Conservation (phyloP, 306 rosid genomes). For the Oemleria cerasiformis region DNA sequence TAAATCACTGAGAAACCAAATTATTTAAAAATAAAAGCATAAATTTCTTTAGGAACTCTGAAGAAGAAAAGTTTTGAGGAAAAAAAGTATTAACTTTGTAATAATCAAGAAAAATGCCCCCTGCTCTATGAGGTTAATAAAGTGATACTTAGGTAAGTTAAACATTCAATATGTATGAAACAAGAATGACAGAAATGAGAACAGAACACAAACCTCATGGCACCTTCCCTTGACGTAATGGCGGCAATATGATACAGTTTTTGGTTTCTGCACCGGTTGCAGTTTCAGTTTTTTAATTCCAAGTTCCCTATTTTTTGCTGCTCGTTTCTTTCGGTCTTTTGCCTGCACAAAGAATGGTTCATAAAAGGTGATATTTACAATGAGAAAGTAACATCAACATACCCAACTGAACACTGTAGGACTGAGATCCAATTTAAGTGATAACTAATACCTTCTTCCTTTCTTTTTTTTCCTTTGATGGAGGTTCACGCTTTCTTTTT, state of each 20-base stretch:
- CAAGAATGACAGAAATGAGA: slow-evolving; percentile 5
- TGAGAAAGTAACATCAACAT: neutral
- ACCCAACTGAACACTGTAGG: slow-evolving; percentile 11
- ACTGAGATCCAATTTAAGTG: slow-evolving; percentile 1
- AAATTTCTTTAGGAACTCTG: neutral
- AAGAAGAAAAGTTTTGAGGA: slow-evolving; percentile 6
- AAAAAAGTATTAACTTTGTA: slow-evolving; percentile 2
- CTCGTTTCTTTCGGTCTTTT: slow-evolving; percentile 51
- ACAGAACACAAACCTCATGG: slow-evolving; percentile 48
- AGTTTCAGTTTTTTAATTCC: slow-evolving; percentile 75
- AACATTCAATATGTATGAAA: neutral
- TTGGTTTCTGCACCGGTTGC: slow-evolving; percentile 47
- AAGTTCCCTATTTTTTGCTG: slow-evolving; percentile 61
- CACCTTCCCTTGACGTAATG: slow-evolving; percentile 75
- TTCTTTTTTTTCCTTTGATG: slow-evolving; percentile 52
- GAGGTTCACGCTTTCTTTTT: slow-evolving; percentile 56
- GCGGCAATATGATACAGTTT: slow-evolving; percentile 53
- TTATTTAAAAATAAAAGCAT: neutral
- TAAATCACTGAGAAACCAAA: neutral
- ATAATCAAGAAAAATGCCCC: slow-evolving; percentile 9
- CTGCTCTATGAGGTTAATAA: neutral
- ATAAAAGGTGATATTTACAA: slow-evolving; percentile 11
- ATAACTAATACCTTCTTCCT: slow-evolving; percentile 48
- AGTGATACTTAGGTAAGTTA: neutral
- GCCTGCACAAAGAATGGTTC: slow-evolving; percentile 35